These are phyloP conservation scores for Plasmodium chabaudi DNA, from an alignment of 169 alveolate genomes.

Conservation along the genomic window DNA sequence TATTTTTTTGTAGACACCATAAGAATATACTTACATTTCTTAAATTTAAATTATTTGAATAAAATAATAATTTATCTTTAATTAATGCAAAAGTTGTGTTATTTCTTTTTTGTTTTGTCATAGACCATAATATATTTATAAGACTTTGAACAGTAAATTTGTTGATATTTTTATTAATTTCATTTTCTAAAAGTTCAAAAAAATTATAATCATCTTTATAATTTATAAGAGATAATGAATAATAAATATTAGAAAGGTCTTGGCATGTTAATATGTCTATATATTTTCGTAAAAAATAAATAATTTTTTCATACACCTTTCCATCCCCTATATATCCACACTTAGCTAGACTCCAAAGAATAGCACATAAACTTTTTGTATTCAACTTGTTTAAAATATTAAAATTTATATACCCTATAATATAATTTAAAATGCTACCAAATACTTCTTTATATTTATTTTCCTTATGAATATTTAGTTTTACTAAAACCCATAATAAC, in stretches of 20 bases:
- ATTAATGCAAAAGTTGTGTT: slow-evolving; percentile 18
- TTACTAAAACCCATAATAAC: slow-evolving; percentile 54
- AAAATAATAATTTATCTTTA: slow-evolving; percentile 62
- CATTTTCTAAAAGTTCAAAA: slow-evolving; percentile 45
- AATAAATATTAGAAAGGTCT: slow-evolving; percentile 46
- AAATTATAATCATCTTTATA: slow-evolving; percentile 19
- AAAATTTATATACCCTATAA: slow-evolving; percentile 37
- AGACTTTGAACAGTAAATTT: slow-evolving; percentile 55
- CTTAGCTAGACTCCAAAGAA: slow-evolving; percentile 70
- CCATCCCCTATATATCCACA: slow-evolving; percentile 18
- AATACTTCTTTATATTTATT: slow-evolving; percentile 31
- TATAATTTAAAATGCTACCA: slow-evolving; percentile 14
- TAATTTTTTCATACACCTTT: slow-evolving; percentile 31
- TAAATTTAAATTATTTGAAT: slow-evolving; percentile 48
- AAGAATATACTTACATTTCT: slow-evolving; percentile 63
- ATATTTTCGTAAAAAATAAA: slow-evolving; percentile 53
- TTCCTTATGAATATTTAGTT: slow-evolving; percentile 68
- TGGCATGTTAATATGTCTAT: slow-evolving; percentile 38
- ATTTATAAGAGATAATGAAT: slow-evolving; percentile 41
- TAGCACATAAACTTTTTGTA: slow-evolving; percentile 73
- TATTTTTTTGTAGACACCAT: slow-evolving; percentile 64
- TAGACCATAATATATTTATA: slow-evolving; percentile 59
- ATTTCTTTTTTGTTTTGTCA: slow-evolving; percentile 68
- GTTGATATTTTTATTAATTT: slow-evolving; percentile 53
- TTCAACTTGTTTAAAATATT: slow-evolving; percentile 53